A percentile compares a stretch with the other conserved stretches of the same genome.
Conservation (phyloP, 352 stramenopile genomes). For the Phytophthora pluvialis region DNA sequence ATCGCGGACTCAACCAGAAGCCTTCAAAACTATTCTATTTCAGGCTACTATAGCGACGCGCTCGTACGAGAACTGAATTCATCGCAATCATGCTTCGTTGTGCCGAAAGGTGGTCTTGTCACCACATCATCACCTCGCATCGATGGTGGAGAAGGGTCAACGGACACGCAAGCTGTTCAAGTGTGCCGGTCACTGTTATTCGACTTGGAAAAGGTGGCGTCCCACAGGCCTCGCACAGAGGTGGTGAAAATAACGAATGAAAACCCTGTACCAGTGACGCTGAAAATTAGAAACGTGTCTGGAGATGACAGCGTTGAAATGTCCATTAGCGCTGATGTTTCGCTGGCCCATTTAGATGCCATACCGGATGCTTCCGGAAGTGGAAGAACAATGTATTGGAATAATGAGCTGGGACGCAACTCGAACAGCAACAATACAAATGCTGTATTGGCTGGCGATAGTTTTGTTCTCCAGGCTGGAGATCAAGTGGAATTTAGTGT, state of each 20-base stretch:
- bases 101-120: constrained; percentile 20
- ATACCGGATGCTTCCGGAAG: neutral
- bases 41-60: constrained; percentile 24
- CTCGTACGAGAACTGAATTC: constrained; percentile 2
- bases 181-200: constrained; percentile 53
- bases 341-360: neutral
- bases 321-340: constrained; percentile 29
- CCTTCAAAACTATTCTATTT: constrained; percentile 30
- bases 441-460: constrained; percentile 20
- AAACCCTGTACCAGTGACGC: constrained; percentile 46
- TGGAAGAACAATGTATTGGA: neutral
- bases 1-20: constrained; percentile 31
- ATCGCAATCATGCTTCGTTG: constrained; percentile 17
- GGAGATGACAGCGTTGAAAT: constrained; percentile 31
- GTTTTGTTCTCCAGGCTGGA: constrained; percentile 36
- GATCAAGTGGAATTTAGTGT: constrained; percentile 39
- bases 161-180: constrained; percentile 20
- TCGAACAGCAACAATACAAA: neutral
- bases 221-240: constrained; percentile 29
- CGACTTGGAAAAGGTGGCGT: constrained; percentile 52
- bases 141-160: constrained; percentile 18
- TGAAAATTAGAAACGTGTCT: constrained; percentile 31
- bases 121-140: constrained; percentile 16
- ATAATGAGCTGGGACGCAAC: neutral
- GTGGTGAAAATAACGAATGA: constrained; percentile 54